Conservation (phyloP, 108 stramenopile species). For the Pseudonitzschia pungens region DNA sequence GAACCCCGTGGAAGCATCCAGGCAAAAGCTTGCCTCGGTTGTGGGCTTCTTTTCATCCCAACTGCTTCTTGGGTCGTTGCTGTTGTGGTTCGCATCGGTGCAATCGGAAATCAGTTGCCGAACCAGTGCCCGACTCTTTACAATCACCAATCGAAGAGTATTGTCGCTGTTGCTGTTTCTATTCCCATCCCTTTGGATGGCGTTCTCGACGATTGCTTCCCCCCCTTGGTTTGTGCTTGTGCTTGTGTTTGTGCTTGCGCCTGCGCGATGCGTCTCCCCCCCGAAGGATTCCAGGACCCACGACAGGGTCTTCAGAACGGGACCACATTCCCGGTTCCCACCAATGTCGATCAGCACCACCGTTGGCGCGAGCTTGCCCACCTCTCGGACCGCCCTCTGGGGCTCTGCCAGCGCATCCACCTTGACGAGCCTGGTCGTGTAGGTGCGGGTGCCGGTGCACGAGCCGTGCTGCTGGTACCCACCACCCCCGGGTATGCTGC, state of each 20-base stretch:
- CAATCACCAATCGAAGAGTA: slow-evolving; percentile 50
- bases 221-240: too few species aligned
- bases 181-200: background rate
- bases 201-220: too few species aligned
- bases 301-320: slow-evolving; percentile 61
- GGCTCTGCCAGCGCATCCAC: slow-evolving; percentile 74
- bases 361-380: slow-evolving; percentile 31
- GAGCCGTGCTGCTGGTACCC: too few species aligned
- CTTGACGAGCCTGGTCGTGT: background rate
- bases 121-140: slow-evolving; percentile 73
- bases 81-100: background rate
- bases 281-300: slow-evolving; percentile 60
- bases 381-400: slow-evolving; percentile 41
- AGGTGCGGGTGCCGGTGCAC: background rate
- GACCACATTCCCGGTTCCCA: slow-evolving; percentile 69
- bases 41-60: background rate
- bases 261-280: too few species aligned
- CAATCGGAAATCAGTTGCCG: slow-evolving; percentile 23
- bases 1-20: slow-evolving; percentile 20
- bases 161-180: background rate
- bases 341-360: slow-evolving; percentile 82
- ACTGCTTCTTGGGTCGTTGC: background rate
- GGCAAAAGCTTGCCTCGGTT: background rate
- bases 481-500: background rate
- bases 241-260: background rate